Conservation (phyloP, 805 yeast genomes). For the Wickerhamiella brachini region DNA sequence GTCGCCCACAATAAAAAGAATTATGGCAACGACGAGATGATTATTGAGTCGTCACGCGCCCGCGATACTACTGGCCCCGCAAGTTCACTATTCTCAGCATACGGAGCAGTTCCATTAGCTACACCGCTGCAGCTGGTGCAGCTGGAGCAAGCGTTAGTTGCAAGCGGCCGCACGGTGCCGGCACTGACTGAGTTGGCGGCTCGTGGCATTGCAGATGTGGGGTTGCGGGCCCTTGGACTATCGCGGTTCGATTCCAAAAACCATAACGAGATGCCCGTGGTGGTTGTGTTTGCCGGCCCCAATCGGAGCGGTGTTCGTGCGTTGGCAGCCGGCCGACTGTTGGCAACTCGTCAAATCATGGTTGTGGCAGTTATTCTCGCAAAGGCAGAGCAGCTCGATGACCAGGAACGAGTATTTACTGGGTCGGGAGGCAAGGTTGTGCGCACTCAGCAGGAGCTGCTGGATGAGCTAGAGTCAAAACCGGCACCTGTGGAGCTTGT, state of each 20-base stretch:
- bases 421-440: conserved; percentile 58
- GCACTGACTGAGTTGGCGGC: conserved; percentile 54
- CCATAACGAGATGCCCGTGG: conserved; percentile 69
- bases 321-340: conserved; percentile 64
- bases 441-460: conserved; percentile 4
- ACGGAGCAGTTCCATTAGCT: conserved; percentile 16
- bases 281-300: conserved; percentile 50
- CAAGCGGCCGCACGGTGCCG: conserved; percentile 35
- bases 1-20: conserved; percentile 59
- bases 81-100: conserved; percentile 1
- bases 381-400: conserved; percentile 5
- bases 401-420: conserved; percentile 43
- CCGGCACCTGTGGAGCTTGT: conserved; percentile 64
- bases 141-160: conserved; percentile 47
- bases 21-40: conserved; percentile 61
- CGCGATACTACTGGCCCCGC: conserved; percentile 9
- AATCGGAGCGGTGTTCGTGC: conserved; percentile 64
- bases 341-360: conserved; percentile 59
- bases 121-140: conserved; percentile 72
- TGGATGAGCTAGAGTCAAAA: conserved; percentile 30
- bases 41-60: conserved; percentile 45
- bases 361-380: conserved; percentile 37
- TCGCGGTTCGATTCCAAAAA: conserved; percentile 49
- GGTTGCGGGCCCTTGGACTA: conserved; percentile 53
- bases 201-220: conserved; percentile 44